Percentiles rank a stretch among this genome's conserved stretches.
These are phyloP conservation scores for Arthrobotrys sphaeroides DNA, from an alignment of 2,329 filamentous ascomycete species.

Conservation along the genomic window DNA sequence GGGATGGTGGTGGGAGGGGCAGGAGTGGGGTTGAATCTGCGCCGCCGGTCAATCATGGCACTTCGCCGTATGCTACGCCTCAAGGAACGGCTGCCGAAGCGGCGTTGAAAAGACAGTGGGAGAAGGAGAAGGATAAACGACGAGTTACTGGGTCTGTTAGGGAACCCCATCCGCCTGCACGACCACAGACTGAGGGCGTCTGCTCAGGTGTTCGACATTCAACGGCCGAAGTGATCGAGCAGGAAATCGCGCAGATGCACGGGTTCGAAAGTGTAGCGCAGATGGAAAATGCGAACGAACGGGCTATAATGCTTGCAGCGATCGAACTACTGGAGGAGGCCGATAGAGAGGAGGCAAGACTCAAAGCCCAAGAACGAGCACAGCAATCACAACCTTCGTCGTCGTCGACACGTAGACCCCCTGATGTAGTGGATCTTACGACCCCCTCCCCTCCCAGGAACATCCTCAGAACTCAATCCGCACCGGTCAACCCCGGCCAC, in stretches of 20 bases:
- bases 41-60: neutral
- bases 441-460: neutral
- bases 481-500: conserved; percentile 22
- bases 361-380: conserved; percentile 16
- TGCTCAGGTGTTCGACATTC: conserved; percentile 80
- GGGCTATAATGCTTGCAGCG: conserved; percentile 83
- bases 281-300: conserved; percentile 87
- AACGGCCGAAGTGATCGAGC: conserved; percentile 71
- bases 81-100: conserved; percentile 43
- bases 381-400: conserved; percentile 8
- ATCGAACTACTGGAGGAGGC: conserved; percentile 90
- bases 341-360: conserved; percentile 66
- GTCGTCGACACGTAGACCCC: neutral
- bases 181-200: conserved; percentile 77
- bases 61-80: conserved; percentile 38
- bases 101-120: conserved; percentile 39
- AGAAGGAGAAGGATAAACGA: conserved; percentile 29
- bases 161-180: conserved; percentile 66
- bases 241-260: conserved; percentile 72
- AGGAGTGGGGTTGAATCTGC: conserved; percentile 13
- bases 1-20: conserved; percentile 5
- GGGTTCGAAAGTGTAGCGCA: conserved; percentile 86
- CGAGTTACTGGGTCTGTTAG: neutral
- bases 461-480: conserved; percentile 37
- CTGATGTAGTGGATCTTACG: neutral